These are phyloP conservation scores for Dipteronia dyeriana DNA, from an alignment of 345 rosid species.

Conservation along the genomic window DNA sequence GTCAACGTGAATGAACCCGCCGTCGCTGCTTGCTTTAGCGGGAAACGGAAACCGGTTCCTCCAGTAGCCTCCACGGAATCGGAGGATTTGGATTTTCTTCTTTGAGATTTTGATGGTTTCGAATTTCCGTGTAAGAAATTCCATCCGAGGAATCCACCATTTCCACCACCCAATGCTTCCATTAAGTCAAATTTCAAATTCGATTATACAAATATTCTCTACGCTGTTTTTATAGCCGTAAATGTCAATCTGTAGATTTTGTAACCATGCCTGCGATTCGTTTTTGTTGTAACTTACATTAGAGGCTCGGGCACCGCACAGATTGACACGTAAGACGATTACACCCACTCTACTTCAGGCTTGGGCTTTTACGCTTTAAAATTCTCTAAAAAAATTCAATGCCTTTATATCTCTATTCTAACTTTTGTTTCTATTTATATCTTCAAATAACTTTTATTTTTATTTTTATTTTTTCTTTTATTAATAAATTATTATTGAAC, in stretches of 20 bases:
- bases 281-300: too few species aligned
- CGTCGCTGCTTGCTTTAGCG: constrained; percentile 78
- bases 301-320: background rate
- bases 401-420: too few species aligned
- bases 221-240: background rate
- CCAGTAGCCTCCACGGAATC: constrained; percentile 47
- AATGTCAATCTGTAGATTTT: background rate
- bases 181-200: constrained; percentile 19
- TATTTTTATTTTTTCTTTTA: too few species aligned
- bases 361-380: too few species aligned
- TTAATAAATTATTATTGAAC: too few species aligned
- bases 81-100: constrained; percentile 46
- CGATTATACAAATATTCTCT: background rate
- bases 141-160: constrained; percentile 68
- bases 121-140: constrained; percentile 28
- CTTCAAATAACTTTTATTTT: too few species aligned
- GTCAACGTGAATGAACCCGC: constrained; percentile 75
- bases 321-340: background rate
- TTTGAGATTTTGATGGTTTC: constrained; percentile 32
- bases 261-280: background rate
- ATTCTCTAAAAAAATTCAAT: too few species aligned
- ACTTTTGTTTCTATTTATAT: too few species aligned
- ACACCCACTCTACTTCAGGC: too few species aligned
- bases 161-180: constrained; percentile 58
- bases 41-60: constrained; percentile 54